Conservation (phyloP, 164 flowering plant genomes). For the Platanus orientalis region DNA sequence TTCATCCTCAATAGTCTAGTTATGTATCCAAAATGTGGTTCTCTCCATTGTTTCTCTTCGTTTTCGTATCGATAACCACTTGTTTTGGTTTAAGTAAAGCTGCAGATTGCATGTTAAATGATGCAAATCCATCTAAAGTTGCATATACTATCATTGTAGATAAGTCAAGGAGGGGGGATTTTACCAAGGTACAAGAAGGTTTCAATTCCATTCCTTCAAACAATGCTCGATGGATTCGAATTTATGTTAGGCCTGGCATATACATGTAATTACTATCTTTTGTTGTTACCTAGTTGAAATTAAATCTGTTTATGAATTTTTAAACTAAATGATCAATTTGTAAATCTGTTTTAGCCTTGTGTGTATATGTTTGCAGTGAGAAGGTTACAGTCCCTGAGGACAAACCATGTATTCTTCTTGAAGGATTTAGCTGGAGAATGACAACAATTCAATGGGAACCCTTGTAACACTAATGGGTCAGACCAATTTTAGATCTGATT, state of each 20-base stretch:
- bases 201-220: conserved; percentile 25
- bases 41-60: not conserved
- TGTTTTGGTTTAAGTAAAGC: not conserved
- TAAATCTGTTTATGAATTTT: not conserved
- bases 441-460: conserved; percentile 20
- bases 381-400: conserved; percentile 15
- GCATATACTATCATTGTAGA: conserved; percentile 22
- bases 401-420: conserved; percentile 25
- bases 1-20: no score
- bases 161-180: conserved; percentile 21
- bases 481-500: no score
- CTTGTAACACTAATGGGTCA: no score
- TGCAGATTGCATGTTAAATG: not conserved
- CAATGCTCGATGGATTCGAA: conserved; percentile 25
- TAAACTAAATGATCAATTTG: not conserved
- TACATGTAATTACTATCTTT: conserved; percentile 23
- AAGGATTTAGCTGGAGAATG: conserved; percentile 16
- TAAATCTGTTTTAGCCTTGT: no score
- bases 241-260: conserved; percentile 21
- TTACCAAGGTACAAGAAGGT: conserved; percentile 26
- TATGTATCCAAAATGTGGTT: no score
- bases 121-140: not conserved
- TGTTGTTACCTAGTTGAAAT: not conserved
- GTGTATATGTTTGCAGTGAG: conserved; percentile 24
- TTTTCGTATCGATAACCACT: not conserved